phyloP scores from a whole-genome alignment of 768 basidiomycete genomes.

The Mycena leptocephala region DNA sequence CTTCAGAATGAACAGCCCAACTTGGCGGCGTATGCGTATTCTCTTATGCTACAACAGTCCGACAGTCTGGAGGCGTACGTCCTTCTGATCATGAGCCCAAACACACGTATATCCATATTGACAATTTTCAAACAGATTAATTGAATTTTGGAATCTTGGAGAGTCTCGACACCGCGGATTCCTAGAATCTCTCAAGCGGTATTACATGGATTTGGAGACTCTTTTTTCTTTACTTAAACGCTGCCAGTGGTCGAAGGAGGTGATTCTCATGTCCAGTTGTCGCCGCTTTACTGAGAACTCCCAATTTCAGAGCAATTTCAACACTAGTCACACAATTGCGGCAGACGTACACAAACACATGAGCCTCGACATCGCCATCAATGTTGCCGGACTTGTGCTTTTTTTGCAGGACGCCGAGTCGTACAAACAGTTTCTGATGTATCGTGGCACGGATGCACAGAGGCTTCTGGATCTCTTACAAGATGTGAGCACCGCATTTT shows the following conservation, averaged over 20 bases:
- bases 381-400: background rate
- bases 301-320: background rate
- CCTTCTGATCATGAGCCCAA: background rate
- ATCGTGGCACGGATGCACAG: background rate
- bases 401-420: background rate
- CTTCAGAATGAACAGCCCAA: background rate
- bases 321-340: background rate
- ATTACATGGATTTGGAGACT: background rate
- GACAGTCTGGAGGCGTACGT: background rate
- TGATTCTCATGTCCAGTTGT: background rate
- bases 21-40: background rate
- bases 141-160: background rate
- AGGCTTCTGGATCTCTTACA: slow-evolving; percentile 24
- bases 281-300: background rate
- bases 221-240: background rate
- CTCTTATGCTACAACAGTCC: background rate
- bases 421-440: slow-evolving; percentile 6
- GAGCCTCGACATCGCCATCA: background rate
- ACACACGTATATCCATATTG: background rate
- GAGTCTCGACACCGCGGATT: background rate
- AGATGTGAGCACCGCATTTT: background rate
- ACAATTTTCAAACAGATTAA: background rate
- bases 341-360: background rate
- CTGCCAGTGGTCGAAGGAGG: background rate
- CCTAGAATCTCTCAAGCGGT: background rate